A percentile compares a stretch with the other conserved stretches of the same genome.
Evolutionary conservation across 169 alveolate genomes (phyloP).

Genomic region (Eimeria zaria): DNA sequence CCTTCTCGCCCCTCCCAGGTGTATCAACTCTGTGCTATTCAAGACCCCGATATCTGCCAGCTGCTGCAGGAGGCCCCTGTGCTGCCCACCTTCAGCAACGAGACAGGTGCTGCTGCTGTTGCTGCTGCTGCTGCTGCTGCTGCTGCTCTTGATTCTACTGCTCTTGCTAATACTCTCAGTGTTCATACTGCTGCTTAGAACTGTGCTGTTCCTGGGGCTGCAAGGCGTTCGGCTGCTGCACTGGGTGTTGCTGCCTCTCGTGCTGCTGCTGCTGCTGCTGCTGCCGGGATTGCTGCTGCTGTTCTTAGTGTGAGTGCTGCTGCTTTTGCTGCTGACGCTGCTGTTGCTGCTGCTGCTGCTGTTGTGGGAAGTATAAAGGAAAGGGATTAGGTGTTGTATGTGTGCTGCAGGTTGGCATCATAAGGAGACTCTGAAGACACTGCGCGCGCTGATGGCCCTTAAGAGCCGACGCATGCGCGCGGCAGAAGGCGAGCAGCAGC

Average conservation of each 20-base stretch:
- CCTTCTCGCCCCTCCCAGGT: constrained; percentile 88
- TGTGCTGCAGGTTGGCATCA: constrained; percentile 86
- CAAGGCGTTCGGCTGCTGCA: background rate
- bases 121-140: background rate
- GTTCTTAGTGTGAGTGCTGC: background rate
- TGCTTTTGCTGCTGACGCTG: background rate
- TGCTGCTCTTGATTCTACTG: background rate
- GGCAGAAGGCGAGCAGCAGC: constrained; percentile 54
- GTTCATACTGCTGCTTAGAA: background rate
- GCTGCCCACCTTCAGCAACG: constrained; percentile 86
- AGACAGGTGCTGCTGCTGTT: constrained; percentile 79
- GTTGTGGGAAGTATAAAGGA: background rate
- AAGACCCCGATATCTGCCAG: constrained; percentile 86
- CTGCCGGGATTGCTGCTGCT: background rate
- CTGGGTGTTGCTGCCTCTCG: background rate
- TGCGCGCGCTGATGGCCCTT: constrained; percentile 87
- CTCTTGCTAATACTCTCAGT: background rate
- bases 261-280: background rate
- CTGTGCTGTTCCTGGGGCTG: too few relatives aligned
- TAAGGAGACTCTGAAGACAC: constrained; percentile 85
- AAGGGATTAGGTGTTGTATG: background rate
- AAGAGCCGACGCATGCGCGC: constrained; percentile 88
- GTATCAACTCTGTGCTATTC: constrained; percentile 87
- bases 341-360: constrained; percentile 8
- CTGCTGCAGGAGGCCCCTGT: constrained; percentile 86